phyloP scores from a whole-genome alignment of 352 stramenopile species.

The Pythium vanterpoolii region DNA sequence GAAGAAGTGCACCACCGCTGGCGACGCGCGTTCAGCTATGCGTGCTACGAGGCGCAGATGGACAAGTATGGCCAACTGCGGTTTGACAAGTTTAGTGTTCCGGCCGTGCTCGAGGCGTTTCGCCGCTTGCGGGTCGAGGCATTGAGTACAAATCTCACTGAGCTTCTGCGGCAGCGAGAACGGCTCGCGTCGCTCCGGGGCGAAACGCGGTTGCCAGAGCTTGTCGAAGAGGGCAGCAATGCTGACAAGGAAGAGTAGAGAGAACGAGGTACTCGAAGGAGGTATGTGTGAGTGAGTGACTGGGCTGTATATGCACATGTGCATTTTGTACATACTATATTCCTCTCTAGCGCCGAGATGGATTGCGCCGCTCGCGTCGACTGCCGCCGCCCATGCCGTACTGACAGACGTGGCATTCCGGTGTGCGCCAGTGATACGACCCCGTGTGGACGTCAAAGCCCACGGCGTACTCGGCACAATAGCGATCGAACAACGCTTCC shows the following conservation, averaged over 20 bases:
- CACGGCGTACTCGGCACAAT: slow-evolving; percentile 78
- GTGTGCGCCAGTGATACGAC: slow-evolving; percentile 80
- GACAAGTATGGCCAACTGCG: slow-evolving; percentile 34
- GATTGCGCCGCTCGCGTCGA: slow-evolving; percentile 41
- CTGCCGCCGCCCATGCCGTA: slow-evolving; percentile 56
- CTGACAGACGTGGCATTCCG: slow-evolving; percentile 77
- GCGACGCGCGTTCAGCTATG: slow-evolving; percentile 53
- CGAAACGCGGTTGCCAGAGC: slow-evolving; percentile 23
- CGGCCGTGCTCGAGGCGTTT: slow-evolving; percentile 51
- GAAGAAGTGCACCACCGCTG: slow-evolving; percentile 38
- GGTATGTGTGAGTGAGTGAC: neutral
- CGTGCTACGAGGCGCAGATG: slow-evolving; percentile 48
- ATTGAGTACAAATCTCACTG: neutral
- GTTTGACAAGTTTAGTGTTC: slow-evolving; percentile 44
- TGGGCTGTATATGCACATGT: neutral
- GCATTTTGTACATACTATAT: slow-evolving; percentile 1
- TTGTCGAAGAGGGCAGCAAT: slow-evolving; percentile 25
- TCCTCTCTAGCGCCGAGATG: slow-evolving; percentile 24
- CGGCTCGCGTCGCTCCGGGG: slow-evolving; percentile 8
- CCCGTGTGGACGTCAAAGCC: slow-evolving; percentile 78
- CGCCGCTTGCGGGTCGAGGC: slow-evolving; percentile 30
- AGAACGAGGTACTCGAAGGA: slow-evolving; percentile 6
- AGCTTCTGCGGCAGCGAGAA: slow-evolving; percentile 9
- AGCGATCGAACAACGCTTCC: slow-evolving; percentile 75
- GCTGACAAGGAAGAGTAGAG: slow-evolving; percentile 12